A percentile compares a stretch with the other conserved stretches of the same genome.
Evolutionary conservation across 1,139 yeast species (phyloP).

Genomic region (Blastobotrys arbuscula): DNA sequence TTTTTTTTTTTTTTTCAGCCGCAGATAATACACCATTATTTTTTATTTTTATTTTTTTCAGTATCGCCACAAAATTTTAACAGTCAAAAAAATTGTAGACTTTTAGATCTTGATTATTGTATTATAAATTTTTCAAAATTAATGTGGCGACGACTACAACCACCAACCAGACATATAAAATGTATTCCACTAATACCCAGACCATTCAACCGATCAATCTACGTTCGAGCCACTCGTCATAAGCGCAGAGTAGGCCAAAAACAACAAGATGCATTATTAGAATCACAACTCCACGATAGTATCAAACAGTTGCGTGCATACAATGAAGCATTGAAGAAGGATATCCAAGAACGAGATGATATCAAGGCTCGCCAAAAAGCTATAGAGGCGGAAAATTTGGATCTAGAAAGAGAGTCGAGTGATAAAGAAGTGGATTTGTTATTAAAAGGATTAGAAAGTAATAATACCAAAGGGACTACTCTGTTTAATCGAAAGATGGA

Average conservation of each 20-base stretch:
- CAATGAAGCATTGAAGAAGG: slow-evolving; percentile 20
- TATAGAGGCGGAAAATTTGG: slow-evolving; percentile 12
- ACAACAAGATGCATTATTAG: not conserved
- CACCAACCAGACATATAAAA: not conserved
- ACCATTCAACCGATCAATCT: not conserved
- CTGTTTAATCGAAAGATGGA: slow-evolving; percentile 9
- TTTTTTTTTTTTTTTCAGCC: not conserved
- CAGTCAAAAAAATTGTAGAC: not conserved
- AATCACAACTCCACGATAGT: slow-evolving; percentile 14
- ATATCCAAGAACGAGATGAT: slow-evolving; percentile 23
- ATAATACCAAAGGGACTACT: slow-evolving; percentile 1
- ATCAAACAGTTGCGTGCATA: slow-evolving; percentile 26
- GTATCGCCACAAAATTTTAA: not conserved
- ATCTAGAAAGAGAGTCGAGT: slow-evolving; percentile 6
- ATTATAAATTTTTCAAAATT: not conserved
- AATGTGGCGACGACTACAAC: not conserved
- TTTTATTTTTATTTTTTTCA: not conserved
- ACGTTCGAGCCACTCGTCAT: not conserved
- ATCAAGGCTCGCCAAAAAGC: slow-evolving; percentile 13
- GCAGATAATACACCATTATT: no score
- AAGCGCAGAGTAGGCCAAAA: not conserved
- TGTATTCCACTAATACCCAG: not conserved
- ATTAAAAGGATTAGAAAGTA: slow-evolving; percentile 15
- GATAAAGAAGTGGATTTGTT: slow-evolving; percentile 21
- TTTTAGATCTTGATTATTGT: not conserved